These are phyloP conservation scores for Sporodiniella umbellata DNA, from an alignment of 371 early-diverging fungal genomes.

Conservation along the genomic window DNA sequence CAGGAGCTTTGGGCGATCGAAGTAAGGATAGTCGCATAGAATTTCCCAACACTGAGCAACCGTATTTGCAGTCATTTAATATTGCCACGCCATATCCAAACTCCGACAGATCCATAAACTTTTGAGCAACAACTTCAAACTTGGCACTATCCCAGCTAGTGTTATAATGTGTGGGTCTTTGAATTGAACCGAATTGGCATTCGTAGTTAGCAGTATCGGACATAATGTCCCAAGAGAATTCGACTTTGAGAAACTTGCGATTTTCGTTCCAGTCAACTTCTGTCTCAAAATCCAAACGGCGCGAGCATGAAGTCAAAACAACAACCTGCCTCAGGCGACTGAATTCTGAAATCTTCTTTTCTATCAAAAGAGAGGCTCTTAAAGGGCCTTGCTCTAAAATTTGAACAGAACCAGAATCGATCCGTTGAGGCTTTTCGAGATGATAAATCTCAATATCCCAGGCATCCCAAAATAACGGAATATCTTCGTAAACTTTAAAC, in stretches of 20 bases:
- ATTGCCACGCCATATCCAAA: conserved; percentile 88
- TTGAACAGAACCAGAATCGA: conserved; percentile 41
- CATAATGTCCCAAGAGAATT: conserved; percentile 80
- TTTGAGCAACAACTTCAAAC: conserved; percentile 95
- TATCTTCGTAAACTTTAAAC: conserved; percentile 79
- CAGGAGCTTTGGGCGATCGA: conserved; percentile 73
- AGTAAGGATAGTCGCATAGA: conserved; percentile 79
- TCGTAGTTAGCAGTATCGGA: conserved; percentile 87
- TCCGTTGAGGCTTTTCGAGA: conserved; percentile 72
- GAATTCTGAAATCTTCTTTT: conserved; percentile 54
- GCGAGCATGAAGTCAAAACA: conserved; percentile 63
- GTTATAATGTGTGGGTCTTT: conserved; percentile 90
- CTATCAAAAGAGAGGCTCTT: conserved; percentile 66
- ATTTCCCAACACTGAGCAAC: conserved; percentile 75
- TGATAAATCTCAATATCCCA: conserved; percentile 85
- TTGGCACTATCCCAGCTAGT: conserved; percentile 90
- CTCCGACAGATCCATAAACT: conserved; percentile 89
- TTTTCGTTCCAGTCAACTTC: conserved; percentile 92
- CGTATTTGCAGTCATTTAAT: conserved; percentile 89
- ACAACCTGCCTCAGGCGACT: conserved; percentile 73
- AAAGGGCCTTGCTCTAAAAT: conserved; percentile 80
- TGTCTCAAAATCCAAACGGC: conserved; percentile 85
- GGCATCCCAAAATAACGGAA: conserved; percentile 46
- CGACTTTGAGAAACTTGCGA: conserved; percentile 83
- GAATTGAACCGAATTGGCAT: conserved; percentile 85